phyloP scores from a whole-genome alignment of 305 asterid species.

The Solanum chacoense region DNA sequence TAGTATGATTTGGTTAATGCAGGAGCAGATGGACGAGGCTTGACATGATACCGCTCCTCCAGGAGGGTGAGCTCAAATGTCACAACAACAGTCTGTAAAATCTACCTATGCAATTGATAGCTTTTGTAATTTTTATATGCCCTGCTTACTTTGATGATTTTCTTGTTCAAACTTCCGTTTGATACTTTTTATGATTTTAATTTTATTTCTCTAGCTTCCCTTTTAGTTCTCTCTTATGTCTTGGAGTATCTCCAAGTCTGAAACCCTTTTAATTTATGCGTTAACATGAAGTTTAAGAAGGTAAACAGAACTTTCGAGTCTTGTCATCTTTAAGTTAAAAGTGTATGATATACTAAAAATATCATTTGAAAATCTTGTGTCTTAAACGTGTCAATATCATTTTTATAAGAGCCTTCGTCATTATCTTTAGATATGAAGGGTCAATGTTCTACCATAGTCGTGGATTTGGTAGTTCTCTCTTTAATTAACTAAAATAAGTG shows the following conservation, averaged over 20 bases:
- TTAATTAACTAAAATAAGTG: neutral
- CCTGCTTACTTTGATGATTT: constrained; percentile 5
- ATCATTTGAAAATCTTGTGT: neutral
- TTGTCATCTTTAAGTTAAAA: neutral
- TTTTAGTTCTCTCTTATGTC: neutral
- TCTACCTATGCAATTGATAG: constrained; percentile 25
- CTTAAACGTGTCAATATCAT: neutral
- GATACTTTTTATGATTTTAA: constrained; percentile 6
- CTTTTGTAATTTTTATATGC: constrained; percentile 13
- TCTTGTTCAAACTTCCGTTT: constrained; percentile 7
- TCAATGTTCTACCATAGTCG: neutral
- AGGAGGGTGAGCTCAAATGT: constrained; percentile 42
- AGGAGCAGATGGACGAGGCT: constrained; percentile 49
- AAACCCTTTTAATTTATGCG: neutral
- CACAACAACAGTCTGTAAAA: constrained; percentile 21
- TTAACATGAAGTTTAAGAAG: neutral
- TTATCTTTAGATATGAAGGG: neutral
- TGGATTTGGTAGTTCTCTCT: neutral
- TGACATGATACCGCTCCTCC: constrained; percentile 30
- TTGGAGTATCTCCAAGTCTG: neutral
- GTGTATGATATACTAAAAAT: neutral
- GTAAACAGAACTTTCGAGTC: neutral
- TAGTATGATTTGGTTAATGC: constrained; percentile 15
- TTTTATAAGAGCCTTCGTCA: neutral
- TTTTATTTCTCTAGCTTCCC: neutral